Base-by-base conservation (phyloP, 1,284 basidiomycete species). In the Fomitopsis betulina region DNA sequence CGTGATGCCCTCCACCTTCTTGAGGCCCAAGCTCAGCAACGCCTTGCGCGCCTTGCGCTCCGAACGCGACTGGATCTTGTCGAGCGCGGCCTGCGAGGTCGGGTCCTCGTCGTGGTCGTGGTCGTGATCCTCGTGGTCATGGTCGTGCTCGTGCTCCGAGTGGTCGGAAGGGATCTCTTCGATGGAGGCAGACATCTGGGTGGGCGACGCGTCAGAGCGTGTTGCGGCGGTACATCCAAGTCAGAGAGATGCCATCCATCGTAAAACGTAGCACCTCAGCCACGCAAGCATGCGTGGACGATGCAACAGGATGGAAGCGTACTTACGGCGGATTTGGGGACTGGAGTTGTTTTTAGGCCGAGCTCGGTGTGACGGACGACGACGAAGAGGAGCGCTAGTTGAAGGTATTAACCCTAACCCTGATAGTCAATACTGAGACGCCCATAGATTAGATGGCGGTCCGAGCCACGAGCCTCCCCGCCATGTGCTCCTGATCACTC, bases 1-100 rank as follows among this genome's bases (percentile, higher is more conserved):
- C 68, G 93, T 97, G 76, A 99, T 98, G 67, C 87, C 90, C 59
- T 87, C 84, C 58, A 99, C 91, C 74, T 86, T 89, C 81, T 98
- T 97, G 75, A 98, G 78, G 52, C 95, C 95, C 65, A 97, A 82
- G 63, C 87, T 80, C 66, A 95, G 83, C 56, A 94, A 83, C 54
- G 91, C 91, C 79, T 96, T 94, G 71, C 94, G 83, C 57, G 93
- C 93, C 76, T 95, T 96, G 68, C 93, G 89, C 77, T 96, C 94
- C 37, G 93, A 86, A 65, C 92, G 87, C 58, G 92, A 95, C 77
- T 95, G 92, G 66, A 96, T 91, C 77, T 96, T 96, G 68, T 96
- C 93, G 63, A 94, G 87, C 59, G 91, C 89, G 55, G 90, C 89
- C 62, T 85, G 83, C 57, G 91, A 93, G 61, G 89, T 88, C 51